Evolutionary conservation across 129 eudicot species (phyloP).

Genomic region (Arctium minus): DNA sequence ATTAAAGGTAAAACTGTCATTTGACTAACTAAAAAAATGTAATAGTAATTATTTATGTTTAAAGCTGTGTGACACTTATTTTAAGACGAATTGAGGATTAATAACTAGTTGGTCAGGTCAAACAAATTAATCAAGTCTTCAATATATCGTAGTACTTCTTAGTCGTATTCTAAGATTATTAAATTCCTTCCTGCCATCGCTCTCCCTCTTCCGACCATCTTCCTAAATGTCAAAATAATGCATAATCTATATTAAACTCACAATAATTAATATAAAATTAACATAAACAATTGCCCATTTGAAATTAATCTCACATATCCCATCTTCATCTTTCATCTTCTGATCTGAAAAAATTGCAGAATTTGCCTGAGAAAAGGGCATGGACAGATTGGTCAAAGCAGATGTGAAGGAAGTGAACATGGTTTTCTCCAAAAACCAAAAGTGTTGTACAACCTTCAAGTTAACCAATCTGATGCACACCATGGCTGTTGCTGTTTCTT

Average conservation of each 20-base stretch:
- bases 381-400: slow-evolving; percentile 78
- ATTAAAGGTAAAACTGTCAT: too few relatives aligned
- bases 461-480: slow-evolving; percentile 87
- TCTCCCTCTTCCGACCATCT: slow-evolving; percentile 8
- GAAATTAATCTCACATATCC: background rate
- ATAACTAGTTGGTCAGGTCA: background rate
- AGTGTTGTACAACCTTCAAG: slow-evolving; percentile 40
- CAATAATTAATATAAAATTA: background rate
- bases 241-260: background rate
- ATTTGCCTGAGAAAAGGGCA: slow-evolving; percentile 6
- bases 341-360: background rate
- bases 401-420: slow-evolving; percentile 49
- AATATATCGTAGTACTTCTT: background rate
- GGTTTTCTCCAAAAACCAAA: slow-evolving; percentile 36
- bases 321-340: slow-evolving; percentile 9
- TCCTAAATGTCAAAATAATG: slow-evolving; percentile 23
- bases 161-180: background rate
- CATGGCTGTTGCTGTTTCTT: slow-evolving; percentile 73
- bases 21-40: too few relatives aligned
- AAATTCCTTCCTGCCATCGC: background rate
- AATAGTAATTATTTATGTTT: too few relatives aligned
- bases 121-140: background rate
- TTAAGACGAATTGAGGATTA: too few relatives aligned
- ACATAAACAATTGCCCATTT: slow-evolving; percentile 12
- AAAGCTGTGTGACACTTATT: too few relatives aligned